These are phyloP conservation scores for Hevea brasiliensis DNA, from an alignment of 345 rosid species.

Conservation along the genomic window DNA sequence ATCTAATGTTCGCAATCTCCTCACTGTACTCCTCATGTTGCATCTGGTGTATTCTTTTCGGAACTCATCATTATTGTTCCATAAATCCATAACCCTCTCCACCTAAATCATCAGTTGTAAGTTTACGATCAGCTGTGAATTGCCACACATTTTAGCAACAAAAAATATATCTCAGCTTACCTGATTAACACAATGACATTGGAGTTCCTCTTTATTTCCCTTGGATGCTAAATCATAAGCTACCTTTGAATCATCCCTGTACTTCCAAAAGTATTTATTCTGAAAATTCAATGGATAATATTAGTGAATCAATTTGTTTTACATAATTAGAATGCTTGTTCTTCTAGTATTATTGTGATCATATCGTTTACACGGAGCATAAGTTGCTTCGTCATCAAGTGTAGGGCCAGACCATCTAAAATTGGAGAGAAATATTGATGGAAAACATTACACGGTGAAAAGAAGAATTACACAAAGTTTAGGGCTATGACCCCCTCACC, in stretches of 20 bases:
- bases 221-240: constrained; percentile 58
- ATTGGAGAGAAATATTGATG: not conserved
- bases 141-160: constrained; percentile 6
- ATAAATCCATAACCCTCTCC: constrained; percentile 61
- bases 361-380: not conserved
- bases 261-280: constrained; percentile 59
- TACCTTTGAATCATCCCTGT: constrained; percentile 54
- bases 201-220: constrained; percentile 56
- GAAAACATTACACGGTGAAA: not conserved
- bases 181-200: constrained; percentile 59
- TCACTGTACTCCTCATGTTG: constrained; percentile 58
- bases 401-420: too few species aligned
- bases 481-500: not conserved
- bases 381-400: not conserved
- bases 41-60: constrained; percentile 59
- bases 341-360: not conserved
- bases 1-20: constrained; percentile 73
- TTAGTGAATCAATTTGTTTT: not conserved
- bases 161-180: constrained; percentile 35
- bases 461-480: not conserved
- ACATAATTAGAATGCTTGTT: too few species aligned
- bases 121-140: constrained; percentile 9
- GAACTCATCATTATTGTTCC: constrained; percentile 65
- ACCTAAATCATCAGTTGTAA: constrained; percentile 48
- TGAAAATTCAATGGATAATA: constrained; percentile 31